Evolutionary conservation across 129 eudicot genomes (phyloP), one percentile per base, ranked within the genome.

Genomic region (Smallanthus sonchifolius): DNA sequence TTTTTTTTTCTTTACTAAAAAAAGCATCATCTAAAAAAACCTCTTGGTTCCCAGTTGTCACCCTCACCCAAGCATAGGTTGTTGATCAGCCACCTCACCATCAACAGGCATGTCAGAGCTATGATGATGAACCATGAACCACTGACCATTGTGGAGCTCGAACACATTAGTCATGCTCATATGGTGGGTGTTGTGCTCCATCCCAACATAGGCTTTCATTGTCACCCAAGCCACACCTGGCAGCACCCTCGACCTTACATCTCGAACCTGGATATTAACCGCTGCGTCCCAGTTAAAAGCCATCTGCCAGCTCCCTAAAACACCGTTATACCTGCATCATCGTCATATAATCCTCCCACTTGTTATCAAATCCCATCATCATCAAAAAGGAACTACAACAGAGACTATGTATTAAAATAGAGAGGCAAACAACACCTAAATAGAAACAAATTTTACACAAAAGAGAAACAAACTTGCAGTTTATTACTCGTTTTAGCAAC

Each of bases 101-200:
- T 83, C 77, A 1, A 75, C 77, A 43, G 85, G 83, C 88, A 85
- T 51, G 56, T 60, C 59, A 2, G 98, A 90, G 74, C 88, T 81
- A 85, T 94, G 98, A 79, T 94, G 96, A 80, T 94, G 98, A 57
- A 94, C 98, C 97, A 94, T 90, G 88, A 83, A 86, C 98, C 98
- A 94, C 48, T 87, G 80, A 14, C 93, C 98, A 28, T 85, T 83
- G 56, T 88, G 91, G 57, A 84, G 65, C 87, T 93, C 98, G 75
- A 80, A 93, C 63, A 91, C 79, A 63, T 93, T 93, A 13, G 98
- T 86, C 79, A 93, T 81, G 43, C 51, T 77, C 81, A 77, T 34
- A 24, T 87, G 86, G 34, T 64, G 69, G 6, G 69, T 64, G 69
- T 77, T 80, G 10, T 79, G 69, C 51, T 76, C 88, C 88, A 85